Base-by-base conservation (phyloP, 1,284 basidiomycete species). In the Leccinum holopus region DNA sequence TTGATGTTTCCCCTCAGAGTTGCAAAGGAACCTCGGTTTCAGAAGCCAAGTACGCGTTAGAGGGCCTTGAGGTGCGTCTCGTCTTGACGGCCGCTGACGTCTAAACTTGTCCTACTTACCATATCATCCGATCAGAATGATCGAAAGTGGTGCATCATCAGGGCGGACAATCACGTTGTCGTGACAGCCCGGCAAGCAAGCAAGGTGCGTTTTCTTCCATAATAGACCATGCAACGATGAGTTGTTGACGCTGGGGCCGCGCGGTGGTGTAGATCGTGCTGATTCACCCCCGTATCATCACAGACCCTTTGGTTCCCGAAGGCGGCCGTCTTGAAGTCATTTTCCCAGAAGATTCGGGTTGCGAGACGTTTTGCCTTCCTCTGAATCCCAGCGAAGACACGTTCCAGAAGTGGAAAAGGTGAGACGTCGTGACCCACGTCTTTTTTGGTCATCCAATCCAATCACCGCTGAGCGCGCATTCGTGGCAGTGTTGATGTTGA, bases 121-220 rank as follows among this genome's bases (percentile, higher is more conserved):
- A 12, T 28, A 28, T 9, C 58, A 12, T 57, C 63, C 59, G 37
- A 39, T 49, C 21, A 91, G 88, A 78, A 87, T 68, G 90, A 92
- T 70, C 81, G 90, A 65, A 81, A 79, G 72, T 90, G 88, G 83
- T 86, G 83, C 63, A 81, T 91, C 66, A 80, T 90, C 51, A 87
- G 88, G 66, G 80, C 80, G 7, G 72, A 76, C 5, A 83, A 79
- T 3, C 77, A 83, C 57, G 72, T 72, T 5, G 79, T 88, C 21
- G 77, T 91, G 51, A 91, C 90, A 4, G 88, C 88, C 7, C 82
- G 90, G 61, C 82, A 86, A 61, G 73, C 84, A 16, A 67, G 83
- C 32, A 87, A 86, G 81, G 89, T 86, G 69, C 32, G 78, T 56
- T 47, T 10, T 5, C 21, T n/a, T 57, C 37, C 47, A 11, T 49